Base-by-base conservation (phyloP, 352 stramenopile genomes). In the Phytophthora sp. region DNA sequence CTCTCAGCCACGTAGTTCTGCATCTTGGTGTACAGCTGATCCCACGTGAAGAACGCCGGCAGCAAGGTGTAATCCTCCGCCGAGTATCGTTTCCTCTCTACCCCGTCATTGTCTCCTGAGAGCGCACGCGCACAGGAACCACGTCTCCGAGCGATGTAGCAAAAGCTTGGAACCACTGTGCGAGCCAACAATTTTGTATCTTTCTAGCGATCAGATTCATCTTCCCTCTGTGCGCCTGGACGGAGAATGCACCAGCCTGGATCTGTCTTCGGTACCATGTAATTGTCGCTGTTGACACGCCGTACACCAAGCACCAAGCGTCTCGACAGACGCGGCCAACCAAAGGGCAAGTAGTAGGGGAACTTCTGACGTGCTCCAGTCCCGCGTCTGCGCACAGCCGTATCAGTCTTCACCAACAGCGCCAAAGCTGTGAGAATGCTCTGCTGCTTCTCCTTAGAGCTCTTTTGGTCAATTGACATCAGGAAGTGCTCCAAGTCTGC, bases 41-140 rank as follows among this genome's bases (percentile, higher is more conserved):
- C 57, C 62, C 62, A 71, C 4, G 62, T 72, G 8, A 72, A 66
- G 21, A 31, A 53, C 0, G 57, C 52, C 12, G 60, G 55, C 0
- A 70, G 42, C 7, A 69, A n/a, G 5, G 31, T 62, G 52, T 56
- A 66, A 1, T 60, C 21, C 1, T 38, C 33, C 0, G 33, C 21
- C 2, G 51, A 54, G 35, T 57, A 60, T 5, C n/a, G 38, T 21
- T 52, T 57, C 4, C 12, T 31, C 1, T 59, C 45, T 0, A 24
- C 9, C 1, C 61, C 44, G n/a, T 58, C 44, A 0, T n/a, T 0
- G 35, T 58, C 2, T 26, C 11, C 30, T 69, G 45, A 9, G 11
- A 18, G 1, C 61, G 45, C 1, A 69, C 61, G 3, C 13, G 5
- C 0, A 69, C 36, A 7, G 61, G 53, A 11, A 69, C 52, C 0